A percentile compares a stretch with the other conserved stretches of the same genome.
These are phyloP conservation scores for Ganoderma meredithae DNA, from an alignment of 1,284 basidiomycete species.

Conservation along the genomic window DNA sequence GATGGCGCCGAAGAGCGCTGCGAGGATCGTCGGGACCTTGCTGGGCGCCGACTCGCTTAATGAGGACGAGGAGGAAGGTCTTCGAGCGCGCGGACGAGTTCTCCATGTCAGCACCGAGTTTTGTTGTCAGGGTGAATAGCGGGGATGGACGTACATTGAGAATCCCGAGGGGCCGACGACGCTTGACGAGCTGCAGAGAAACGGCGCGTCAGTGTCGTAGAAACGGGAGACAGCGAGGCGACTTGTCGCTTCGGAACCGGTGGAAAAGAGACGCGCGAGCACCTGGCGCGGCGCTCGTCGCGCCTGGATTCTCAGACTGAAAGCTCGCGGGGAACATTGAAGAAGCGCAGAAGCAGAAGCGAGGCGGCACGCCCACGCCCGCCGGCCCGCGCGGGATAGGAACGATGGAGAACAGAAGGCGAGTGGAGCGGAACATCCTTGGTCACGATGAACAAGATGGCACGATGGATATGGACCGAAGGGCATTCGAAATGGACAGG, in stretches of 20 bases:
- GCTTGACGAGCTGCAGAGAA: slow-evolving; percentile 4
- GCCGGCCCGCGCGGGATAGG: too few species aligned
- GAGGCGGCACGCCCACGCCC: not conserved
- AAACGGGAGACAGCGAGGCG: not conserved
- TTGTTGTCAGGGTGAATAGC: not conserved
- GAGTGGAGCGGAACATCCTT: too few species aligned
- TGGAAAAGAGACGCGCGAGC: not conserved
- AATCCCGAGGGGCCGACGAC: not conserved
- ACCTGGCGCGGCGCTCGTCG: slow-evolving; percentile 2
- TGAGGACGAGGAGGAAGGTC: not conserved
- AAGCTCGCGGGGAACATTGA: too few species aligned
- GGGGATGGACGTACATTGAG: slow-evolving; percentile 1
- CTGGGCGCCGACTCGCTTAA: slow-evolving; percentile 1
- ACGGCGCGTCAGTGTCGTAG: not conserved
- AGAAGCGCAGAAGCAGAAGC: not conserved
- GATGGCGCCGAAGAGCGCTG: slow-evolving; percentile 34
- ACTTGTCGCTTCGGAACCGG: slow-evolving; percentile 1
- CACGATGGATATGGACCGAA: not conserved
- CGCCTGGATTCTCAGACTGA: too few species aligned
- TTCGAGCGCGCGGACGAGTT: not conserved
- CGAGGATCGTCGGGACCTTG: slow-evolving; percentile 33
- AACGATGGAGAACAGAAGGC: not conserved
- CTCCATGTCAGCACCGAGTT: too few species aligned
- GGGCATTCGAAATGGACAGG: not conserved
- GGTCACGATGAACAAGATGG: not conserved